phyloP scores from a whole-genome alignment of 2,329 filamentous ascomycete genomes.

The Eutypella sp. region DNA sequence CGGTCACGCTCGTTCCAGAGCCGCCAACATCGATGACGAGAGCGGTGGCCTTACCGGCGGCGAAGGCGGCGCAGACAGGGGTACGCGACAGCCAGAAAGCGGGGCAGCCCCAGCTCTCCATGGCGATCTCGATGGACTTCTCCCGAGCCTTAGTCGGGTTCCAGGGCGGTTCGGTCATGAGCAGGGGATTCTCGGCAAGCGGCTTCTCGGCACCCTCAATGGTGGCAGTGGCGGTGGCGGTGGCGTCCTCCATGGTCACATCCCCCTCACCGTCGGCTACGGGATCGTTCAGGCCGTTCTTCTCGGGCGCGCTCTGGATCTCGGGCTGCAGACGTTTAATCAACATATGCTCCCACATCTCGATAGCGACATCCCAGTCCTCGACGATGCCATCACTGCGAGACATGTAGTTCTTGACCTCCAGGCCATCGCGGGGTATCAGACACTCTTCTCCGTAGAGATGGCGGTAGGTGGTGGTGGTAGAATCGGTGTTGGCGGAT shows the following conservation, averaged over 20 bases:
- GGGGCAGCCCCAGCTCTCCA: slow-evolving; percentile 94
- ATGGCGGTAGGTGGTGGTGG: slow-evolving; percentile 36
- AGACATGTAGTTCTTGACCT: slow-evolving; percentile 89
- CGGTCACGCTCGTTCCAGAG: slow-evolving; percentile 80
- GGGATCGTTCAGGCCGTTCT: slow-evolving; percentile 75
- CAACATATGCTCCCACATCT: slow-evolving; percentile 90
- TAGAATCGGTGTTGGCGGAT: slow-evolving; percentile 40
- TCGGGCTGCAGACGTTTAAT: slow-evolving; percentile 80
- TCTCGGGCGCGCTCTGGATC: slow-evolving; percentile 62
- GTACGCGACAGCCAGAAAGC: slow-evolving; percentile 91
- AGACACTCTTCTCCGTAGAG: slow-evolving; percentile 91
- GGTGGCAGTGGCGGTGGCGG: slow-evolving; percentile 11
- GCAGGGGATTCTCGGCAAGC: slow-evolving; percentile 80
- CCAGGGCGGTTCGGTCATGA: slow-evolving; percentile 94
- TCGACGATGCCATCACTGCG: slow-evolving; percentile 78
- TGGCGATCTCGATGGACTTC: slow-evolving; percentile 91
- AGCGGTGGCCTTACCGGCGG: slow-evolving; percentile 86
- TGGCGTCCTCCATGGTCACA: slow-evolving; percentile 50
- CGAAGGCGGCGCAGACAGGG: slow-evolving; percentile 86
- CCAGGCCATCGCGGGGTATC: slow-evolving; percentile 67
- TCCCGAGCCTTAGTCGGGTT: slow-evolving; percentile 83
- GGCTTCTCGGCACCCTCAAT: slow-evolving; percentile 66
- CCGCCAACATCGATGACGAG: slow-evolving; percentile 91
- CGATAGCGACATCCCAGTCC: slow-evolving; percentile 89
- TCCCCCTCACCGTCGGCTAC: slow-evolving; percentile 59